These are phyloP conservation scores for Xylaria sp. DNA, from an alignment of 2,329 filamentous ascomycete species.

Conservation along the genomic window DNA sequence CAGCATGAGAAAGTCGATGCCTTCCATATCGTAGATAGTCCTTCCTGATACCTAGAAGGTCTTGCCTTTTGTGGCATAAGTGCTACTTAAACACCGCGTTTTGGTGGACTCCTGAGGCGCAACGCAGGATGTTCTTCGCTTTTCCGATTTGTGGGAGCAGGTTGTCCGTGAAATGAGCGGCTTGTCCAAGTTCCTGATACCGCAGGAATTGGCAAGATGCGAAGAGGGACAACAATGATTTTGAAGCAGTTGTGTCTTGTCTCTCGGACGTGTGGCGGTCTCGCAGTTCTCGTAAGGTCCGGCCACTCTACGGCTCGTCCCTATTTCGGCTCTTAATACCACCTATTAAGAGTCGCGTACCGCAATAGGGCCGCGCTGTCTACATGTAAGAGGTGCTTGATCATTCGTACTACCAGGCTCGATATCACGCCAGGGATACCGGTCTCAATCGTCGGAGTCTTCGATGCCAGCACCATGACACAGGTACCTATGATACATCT, in stretches of 20 bases:
- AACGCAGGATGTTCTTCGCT: neutral
- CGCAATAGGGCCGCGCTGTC: constrained; percentile 17
- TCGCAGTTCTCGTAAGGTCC: constrained; percentile 11
- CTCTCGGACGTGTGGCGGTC: constrained; percentile 6
- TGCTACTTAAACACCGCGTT: neutral
- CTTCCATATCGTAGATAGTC: neutral
- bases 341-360: constrained; percentile 15
- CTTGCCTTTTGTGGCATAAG: neutral
- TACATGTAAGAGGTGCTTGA: constrained; percentile 2
- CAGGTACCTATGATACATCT: neutral
- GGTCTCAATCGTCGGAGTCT: neutral
- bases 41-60: neutral
- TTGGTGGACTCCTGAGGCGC: too few relatives aligned
- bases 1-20: neutral
- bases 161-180: neutral
- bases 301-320: constrained; percentile 21
- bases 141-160: neutral
- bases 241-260: constrained; percentile 2
- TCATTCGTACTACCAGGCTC: neutral
- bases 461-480: neutral
- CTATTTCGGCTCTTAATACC: constrained; percentile 28
- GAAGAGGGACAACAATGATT: neutral
- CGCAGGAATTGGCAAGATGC: neutral
- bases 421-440: neutral
- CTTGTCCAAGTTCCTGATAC: neutral